phyloP scores from a whole-genome alignment of 163 green algal species.

The Chloroidium sp. region DNA sequence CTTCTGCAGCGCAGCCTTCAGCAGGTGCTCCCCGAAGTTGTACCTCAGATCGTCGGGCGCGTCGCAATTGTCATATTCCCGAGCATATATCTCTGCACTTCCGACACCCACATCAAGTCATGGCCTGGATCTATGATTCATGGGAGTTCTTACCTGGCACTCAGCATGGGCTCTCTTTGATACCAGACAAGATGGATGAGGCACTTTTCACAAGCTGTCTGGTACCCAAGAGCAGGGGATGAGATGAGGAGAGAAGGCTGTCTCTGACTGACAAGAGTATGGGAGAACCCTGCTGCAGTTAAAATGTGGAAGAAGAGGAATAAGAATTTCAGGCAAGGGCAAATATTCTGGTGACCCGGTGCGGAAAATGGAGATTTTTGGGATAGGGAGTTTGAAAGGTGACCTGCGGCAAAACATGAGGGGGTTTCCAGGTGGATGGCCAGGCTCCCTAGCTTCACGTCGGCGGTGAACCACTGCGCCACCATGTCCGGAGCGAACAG shows the following conservation, averaged over 20 bases:
- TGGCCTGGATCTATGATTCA: not conserved
- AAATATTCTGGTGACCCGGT: not conserved
- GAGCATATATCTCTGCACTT: constrained; percentile 52
- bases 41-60: constrained; percentile 58
- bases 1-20: constrained; percentile 16
- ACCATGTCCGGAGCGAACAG: constrained; percentile 62
- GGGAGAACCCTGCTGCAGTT: not conserved
- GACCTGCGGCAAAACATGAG: constrained; percentile 47
- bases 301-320: not conserved
- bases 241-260: not conserved
- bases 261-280: not conserved
- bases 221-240: not conserved
- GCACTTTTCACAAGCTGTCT: no score
- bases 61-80: constrained; percentile 46
- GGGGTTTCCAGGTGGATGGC: constrained; percentile 60
- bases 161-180: not conserved
- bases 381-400: no score
- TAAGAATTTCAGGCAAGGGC: not conserved
- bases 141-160: not conserved
- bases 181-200: no score
- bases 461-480: constrained; percentile 67
- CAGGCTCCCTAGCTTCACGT: constrained; percentile 48
- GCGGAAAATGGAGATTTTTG: not conserved
- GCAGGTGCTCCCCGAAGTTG: constrained; percentile 65
- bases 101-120: not conserved